Conservation (phyloP, 129 eudicot genomes). For the Deinandra increscens region DNA sequence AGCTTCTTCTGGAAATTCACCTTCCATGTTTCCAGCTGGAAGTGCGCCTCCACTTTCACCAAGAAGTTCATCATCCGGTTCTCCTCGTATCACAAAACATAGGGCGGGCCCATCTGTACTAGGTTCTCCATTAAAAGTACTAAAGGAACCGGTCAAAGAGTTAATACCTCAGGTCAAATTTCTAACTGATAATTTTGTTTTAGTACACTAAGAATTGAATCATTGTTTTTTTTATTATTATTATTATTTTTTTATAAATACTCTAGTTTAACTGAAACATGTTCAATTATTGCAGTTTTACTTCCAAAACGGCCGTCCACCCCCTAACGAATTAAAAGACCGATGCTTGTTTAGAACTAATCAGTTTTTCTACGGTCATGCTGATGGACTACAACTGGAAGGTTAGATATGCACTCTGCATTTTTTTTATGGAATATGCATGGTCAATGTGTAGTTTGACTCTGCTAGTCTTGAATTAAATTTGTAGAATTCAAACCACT, state of each 20-base stretch:
- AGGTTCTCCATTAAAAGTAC: conserved; percentile 67
- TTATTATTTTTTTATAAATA: not conserved
- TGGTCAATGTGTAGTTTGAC: conserved; percentile 4
- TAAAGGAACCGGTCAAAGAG: conserved; percentile 74
- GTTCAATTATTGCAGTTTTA: conserved; percentile 60
- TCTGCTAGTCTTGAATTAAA: conserved; percentile 8
- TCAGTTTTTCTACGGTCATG: conserved; percentile 80
- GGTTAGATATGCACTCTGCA: conserved; percentile 44
- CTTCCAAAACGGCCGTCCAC: conserved; percentile 85
- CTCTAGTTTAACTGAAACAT: conserved; percentile 13
- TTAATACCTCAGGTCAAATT: conserved; percentile 47
- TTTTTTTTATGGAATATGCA: conserved; percentile 10
- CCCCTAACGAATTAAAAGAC: conserved; percentile 81
- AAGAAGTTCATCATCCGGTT: conserved; percentile 70
- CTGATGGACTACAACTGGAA: conserved; percentile 71
- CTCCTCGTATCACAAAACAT: conserved; percentile 75
- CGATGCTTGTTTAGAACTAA: conserved; percentile 68
- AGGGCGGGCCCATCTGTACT: conserved; percentile 73
- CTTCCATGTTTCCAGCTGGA: conserved; percentile 90
- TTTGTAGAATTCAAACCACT: conserved; percentile 77
- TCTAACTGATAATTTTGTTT: not conserved
- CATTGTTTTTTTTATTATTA: no score
- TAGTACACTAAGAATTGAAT: no score
- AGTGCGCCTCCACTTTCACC: conserved; percentile 96
- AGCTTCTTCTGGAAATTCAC: conserved; percentile 60